Evolutionary conservation across 2,329 filamentous ascomycete species (phyloP), one percentile per base, ranked within the genome.

Genomic region (Davidsoniella eucalypti): DNA sequence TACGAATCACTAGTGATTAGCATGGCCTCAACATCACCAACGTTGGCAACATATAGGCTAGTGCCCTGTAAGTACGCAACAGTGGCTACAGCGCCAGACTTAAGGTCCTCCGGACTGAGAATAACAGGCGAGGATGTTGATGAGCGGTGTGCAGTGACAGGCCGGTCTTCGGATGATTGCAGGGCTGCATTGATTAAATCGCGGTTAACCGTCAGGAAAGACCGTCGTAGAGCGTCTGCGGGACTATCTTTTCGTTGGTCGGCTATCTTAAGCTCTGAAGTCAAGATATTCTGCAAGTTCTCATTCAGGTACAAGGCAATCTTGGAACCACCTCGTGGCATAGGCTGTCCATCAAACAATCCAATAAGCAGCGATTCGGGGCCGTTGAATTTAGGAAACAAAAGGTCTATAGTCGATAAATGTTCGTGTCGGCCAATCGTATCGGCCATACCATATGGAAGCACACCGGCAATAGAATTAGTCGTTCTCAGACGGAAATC

Each of bases 391-490:
- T 86, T 79, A 9, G 92, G 92, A 26, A 96, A 85, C 17, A 98
- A 87, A 66, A 98, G 81, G 62, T 98, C 92, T 53, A 96, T 82
- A 2, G 88, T 94, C 4, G 92, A 96, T 47, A 98, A 68, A 63
- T 98, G 92, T 64, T 98, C 92, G 58, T 90, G 88, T 60, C 80
- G 84, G 38, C 92, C 92, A 12, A 98, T 70, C 12, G 86, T 93
- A 65, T 98, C 92, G 6, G 92, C 92, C 88, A 98, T 95, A 54
- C 92, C 92, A 60, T 98, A 98, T 1, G 87, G 82, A 64, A 98
- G 76, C 29, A 86, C 82, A 2, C 90, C 90, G 17, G 93, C 88
- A 51, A 90, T 68, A 1, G 90, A 94, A n/a, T 88, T 88, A 25
- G 92, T 93, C n/a, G 92, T 96, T 59, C 92, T 79, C 50, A 98